Evolutionary conservation across 148 eudicot species (phyloP), one percentile per base, ranked within the genome.

Genomic region (Vaccinium macrocarpon): DNA sequence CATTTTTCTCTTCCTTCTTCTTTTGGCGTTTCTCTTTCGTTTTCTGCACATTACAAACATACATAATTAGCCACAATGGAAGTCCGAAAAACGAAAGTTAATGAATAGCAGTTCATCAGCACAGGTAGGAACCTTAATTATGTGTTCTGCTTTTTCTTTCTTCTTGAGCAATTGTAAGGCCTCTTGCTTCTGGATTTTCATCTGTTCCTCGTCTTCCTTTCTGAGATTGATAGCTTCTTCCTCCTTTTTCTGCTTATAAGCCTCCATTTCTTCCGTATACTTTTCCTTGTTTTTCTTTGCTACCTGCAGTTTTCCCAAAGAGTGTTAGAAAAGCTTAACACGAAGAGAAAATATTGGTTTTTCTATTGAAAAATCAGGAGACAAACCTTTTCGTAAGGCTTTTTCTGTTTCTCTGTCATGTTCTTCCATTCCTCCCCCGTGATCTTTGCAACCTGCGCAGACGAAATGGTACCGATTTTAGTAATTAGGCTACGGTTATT

Each of bases 371-470:
- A 62, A 76, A 61, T 32, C 15, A 61, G 9, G 9, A 15, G 6
- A 46, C 77, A 32, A 7, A 95, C 97, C 94, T 94, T 85, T 89
- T 96, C 98, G 84, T 92, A 96, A 38, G 95, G 94, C 66, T 50
- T 83, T 80, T 79, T 94, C 53, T 96, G 89, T 73, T 88, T 79
- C 59, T 92, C 98, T 42, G 92, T 86, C 99, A 96, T 90, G 87
- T 82, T 94, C 90, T 93, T 96, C 99, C 99, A 96, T 85, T 96
- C 97, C 89, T 94, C 95, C 51, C 98, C 94, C 5, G 90, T 90
- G 64, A 94, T 88, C 91, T 92, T 96, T 19, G 97, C 95, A 84
- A 90, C 87, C 97, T 94, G 73, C 92, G 18, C 38, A 15, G 35
- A 49, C 70, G 76, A 46, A 79, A 83, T 11, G 15, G 32, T 79